phyloP scores from a whole-genome alignment of 2,329 filamentous ascomycete genomes.

The Fusarium incarnatum region DNA sequence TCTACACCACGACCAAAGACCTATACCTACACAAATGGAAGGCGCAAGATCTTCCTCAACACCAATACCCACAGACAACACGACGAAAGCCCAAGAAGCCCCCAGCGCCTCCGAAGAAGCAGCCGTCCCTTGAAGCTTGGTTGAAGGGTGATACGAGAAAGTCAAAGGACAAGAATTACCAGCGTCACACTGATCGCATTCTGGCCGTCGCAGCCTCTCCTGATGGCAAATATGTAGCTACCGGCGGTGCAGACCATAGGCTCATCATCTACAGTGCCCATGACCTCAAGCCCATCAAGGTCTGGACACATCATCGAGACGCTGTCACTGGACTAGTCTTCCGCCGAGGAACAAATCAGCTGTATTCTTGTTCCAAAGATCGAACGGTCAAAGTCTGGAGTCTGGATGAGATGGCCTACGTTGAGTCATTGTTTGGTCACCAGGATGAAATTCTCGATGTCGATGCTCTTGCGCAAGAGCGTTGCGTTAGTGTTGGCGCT shows the following conservation, averaged over 20 bases:
- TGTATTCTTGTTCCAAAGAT: slow-evolving; percentile 92
- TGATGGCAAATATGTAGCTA: slow-evolving; percentile 91
- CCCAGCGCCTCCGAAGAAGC: slow-evolving; percentile 68
- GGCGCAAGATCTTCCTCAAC: slow-evolving; percentile 72
- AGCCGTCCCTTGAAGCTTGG: slow-evolving; percentile 72
- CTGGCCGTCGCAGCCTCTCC: slow-evolving; percentile 86
- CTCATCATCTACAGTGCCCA: slow-evolving; percentile 90
- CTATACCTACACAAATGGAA: slow-evolving; percentile 89
- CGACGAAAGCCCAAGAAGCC: slow-evolving; percentile 69
- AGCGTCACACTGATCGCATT: slow-evolving; percentile 84
- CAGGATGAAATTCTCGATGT: slow-evolving; percentile 91
- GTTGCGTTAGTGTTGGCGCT: slow-evolving; percentile 90
- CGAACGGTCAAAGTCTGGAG: slow-evolving; percentile 97
- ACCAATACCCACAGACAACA: slow-evolving; percentile 70
- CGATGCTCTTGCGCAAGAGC: slow-evolving; percentile 84
- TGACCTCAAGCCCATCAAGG: slow-evolving; percentile 80
- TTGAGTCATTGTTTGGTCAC: slow-evolving; percentile 96
- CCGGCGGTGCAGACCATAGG: slow-evolving; percentile 85
- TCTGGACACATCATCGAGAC: slow-evolving; percentile 93
- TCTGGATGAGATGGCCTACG: slow-evolving; percentile 89
- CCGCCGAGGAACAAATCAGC: slow-evolving; percentile 86
- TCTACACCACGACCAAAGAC: slow-evolving; percentile 92
- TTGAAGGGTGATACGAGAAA: slow-evolving; percentile 71
- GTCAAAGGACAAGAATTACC: slow-evolving; percentile 71
- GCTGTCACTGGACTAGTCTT: slow-evolving; percentile 88